A percentile compares a stretch with the other conserved stretches of the same genome.
phyloP scores from a whole-genome alignment of 2,329 filamentous ascomycete genomes.

The Rhinocladiella mackenziei region DNA sequence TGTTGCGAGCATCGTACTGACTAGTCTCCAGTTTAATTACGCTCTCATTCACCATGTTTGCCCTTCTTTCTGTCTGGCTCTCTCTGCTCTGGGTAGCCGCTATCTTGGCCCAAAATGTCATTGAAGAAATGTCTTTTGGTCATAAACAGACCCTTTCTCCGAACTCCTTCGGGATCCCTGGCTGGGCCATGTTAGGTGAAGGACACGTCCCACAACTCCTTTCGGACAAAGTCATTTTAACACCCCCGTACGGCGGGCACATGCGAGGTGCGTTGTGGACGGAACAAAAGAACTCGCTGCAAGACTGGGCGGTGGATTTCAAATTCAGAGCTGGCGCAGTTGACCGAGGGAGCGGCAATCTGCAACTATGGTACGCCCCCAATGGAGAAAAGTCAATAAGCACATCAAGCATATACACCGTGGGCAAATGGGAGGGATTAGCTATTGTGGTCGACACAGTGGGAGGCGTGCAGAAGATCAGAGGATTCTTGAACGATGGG shows the following conservation, averaged over 20 bases:
- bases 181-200: slow-evolving; percentile 54
- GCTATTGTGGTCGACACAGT: slow-evolving; percentile 81
- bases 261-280: slow-evolving; percentile 80
- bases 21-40: background rate
- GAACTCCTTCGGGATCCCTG: slow-evolving; percentile 48
- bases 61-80: slow-evolving; percentile 6
- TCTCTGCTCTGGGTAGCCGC: slow-evolving; percentile 14
- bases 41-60: slow-evolving; percentile 15
- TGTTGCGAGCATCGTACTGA: too few relatives aligned
- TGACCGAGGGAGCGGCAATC: slow-evolving; percentile 79
- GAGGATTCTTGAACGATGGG: slow-evolving; percentile 93
- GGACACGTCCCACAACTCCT: slow-evolving; percentile 59
- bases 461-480: slow-evolving; percentile 69
- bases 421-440: slow-evolving; percentile 82
- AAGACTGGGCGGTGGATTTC: slow-evolving; percentile 77
- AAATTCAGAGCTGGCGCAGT: slow-evolving; percentile 84
- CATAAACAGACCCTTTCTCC: slow-evolving; percentile 57
- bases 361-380: slow-evolving; percentile 87
- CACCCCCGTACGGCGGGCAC: slow-evolving; percentile 80
- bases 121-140: slow-evolving; percentile 30
- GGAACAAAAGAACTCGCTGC: slow-evolving; percentile 49
- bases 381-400: slow-evolving; percentile 63
- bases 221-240: slow-evolving; percentile 88
- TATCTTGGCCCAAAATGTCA: slow-evolving; percentile 22
- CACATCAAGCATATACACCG: slow-evolving; percentile 76